Base-by-base conservation (phyloP, 2,329 filamentous ascomycete species). In the Penicillium sp. region DNA sequence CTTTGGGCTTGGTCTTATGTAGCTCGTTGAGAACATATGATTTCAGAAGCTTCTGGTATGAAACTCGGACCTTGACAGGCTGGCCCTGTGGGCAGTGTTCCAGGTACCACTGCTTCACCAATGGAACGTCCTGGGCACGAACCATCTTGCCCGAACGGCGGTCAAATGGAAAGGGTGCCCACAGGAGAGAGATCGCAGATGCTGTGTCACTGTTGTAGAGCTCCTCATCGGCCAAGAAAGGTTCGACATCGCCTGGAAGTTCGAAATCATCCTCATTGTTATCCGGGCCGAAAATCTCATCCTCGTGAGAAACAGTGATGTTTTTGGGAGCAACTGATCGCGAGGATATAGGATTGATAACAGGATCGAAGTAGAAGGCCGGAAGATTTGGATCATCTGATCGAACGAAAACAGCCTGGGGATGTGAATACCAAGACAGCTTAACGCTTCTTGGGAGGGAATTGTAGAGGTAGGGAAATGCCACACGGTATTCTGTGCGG, bases 91-190 rank as follows among this genome's bases (percentile, higher is more conserved):
- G 92, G 62, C 91, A 92, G 70, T 99, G 95, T 74, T 99, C 93
- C 5, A 99, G 81, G 68, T 99, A 99, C 90, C 91, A 97, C 72
- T 97, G 94, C 76, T 99, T 99, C 52, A 99, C 89, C 8, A 99
- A 78, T 3, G 95, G 91, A 20, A 99, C 94, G 72, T 99, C 95
- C 73, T 99, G 92, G 12, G 94, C 94, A 54, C 95, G 86, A 59
- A 97, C 92, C 92, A 97, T 99, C 63, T 86, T 88, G 35, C 94
- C 94, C 40, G 94, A 97, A 57, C 94, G 85, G 66, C 91, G 87
- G 73, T 99, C 87, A 71, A 99, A 99, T 0, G 95, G 94, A 70
- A 90, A 96, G 23, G 94, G 95, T 26, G 94, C 93, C 95, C 95
- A 99, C 93, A 94, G 99, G 21, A 99, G 78, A 51, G 91, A 86